phyloP scores from a whole-genome alignment of 2,329 filamentous ascomycete species.

The Diplocarpon mali region DNA sequence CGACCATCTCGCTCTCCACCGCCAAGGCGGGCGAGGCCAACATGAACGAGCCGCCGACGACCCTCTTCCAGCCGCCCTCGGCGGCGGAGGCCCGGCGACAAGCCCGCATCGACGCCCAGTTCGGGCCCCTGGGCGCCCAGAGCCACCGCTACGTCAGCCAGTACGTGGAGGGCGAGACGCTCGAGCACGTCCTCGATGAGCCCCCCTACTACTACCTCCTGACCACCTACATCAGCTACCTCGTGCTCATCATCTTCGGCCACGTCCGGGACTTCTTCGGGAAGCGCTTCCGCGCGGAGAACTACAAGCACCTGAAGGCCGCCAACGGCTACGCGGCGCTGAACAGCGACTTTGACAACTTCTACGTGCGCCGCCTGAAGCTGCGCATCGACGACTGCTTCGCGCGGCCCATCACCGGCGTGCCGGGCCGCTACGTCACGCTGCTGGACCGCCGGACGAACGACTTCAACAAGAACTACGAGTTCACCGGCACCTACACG shows the following conservation, averaged over 20 bases:
- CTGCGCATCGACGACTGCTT: constrained; percentile 96
- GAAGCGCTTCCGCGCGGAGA: constrained; percentile 79
- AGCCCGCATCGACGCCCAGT: constrained; percentile 76
- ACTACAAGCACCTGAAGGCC: constrained; percentile 71
- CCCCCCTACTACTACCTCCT: constrained; percentile 94
- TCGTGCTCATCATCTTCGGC: constrained; percentile 89
- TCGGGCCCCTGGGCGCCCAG: constrained; percentile 70
- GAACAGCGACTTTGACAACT: constrained; percentile 98
- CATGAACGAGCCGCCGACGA: constrained; percentile 63
- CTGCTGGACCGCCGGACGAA: constrained; percentile 82
- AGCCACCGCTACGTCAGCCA: constrained; percentile 83
- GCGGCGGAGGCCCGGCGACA: constrained; percentile 70
- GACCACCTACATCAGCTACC: constrained; percentile 96
- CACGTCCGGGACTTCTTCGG: constrained; percentile 97
- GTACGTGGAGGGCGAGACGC: constrained; percentile 70
- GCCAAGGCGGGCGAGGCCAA: constrained; percentile 66
- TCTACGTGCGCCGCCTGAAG: constrained; percentile 89
- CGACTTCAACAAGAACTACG: constrained; percentile 85
- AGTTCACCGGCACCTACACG: constrained; percentile 78
- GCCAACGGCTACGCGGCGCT: constrained; percentile 87
- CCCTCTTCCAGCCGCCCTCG: constrained; percentile 77
- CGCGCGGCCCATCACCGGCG: constrained; percentile 80
- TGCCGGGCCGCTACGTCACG: constrained; percentile 88
- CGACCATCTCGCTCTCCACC: constrained; percentile 84
- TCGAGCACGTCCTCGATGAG: constrained; percentile 82